These are phyloP conservation scores for Orychophragmus violaceus DNA, from an alignment of 345 rosid species.

Conservation along the genomic window DNA sequence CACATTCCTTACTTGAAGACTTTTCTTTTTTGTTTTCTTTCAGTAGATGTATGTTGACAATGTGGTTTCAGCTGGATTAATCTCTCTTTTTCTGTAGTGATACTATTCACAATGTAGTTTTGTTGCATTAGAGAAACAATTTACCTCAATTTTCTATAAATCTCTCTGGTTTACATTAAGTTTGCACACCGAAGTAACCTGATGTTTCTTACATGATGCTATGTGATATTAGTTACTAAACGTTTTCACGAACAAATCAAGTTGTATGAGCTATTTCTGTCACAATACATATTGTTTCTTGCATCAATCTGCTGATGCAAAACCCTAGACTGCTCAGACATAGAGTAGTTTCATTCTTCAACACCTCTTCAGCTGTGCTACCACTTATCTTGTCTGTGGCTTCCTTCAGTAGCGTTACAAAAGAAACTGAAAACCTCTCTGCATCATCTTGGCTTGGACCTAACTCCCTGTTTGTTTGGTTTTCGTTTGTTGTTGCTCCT, in stretches of 20 bases:
- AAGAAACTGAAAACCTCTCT: slow-evolving; percentile 29
- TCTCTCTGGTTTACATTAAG: neutral
- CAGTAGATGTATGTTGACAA: neutral
- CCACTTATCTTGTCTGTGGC: slow-evolving; percentile 23
- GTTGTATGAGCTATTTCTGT: slow-evolving; percentile 38
- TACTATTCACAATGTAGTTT: neutral
- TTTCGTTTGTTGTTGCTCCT: slow-evolving; percentile 36
- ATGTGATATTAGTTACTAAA: neutral
- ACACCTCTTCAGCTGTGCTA: slow-evolving; percentile 33
- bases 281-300: slow-evolving; percentile 44
- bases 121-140: neutral
- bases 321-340: slow-evolving; percentile 45
- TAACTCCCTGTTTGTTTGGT: neutral
- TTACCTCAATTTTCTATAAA: neutral
- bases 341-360: slow-evolving; percentile 36
- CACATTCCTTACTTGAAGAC: neutral
- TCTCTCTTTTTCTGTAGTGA: too few species aligned
- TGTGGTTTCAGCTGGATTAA: neutral
- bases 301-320: slow-evolving; percentile 47
- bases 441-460: slow-evolving; percentile 36
- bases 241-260: slow-evolving; percentile 25
- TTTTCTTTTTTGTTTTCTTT: neutral
- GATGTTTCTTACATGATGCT: slow-evolving; percentile 8
- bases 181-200: neutral
- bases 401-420: slow-evolving; percentile 36